Base-by-base conservation (phyloP, 768 basidiomycete genomes). In the Rhizopogon sp. region DNA sequence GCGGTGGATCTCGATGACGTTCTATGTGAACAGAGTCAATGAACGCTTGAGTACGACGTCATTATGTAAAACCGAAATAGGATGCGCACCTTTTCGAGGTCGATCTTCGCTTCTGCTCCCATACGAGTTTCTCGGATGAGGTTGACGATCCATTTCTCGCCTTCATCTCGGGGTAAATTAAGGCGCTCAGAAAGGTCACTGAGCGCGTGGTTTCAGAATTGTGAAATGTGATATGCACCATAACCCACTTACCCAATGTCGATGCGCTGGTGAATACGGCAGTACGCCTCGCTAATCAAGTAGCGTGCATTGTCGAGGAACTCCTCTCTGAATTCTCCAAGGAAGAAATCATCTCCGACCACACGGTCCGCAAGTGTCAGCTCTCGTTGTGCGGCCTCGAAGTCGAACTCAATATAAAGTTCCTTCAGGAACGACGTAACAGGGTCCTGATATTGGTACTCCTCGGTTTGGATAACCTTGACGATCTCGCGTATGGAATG, bases 71-170 rank as follows among this genome's bases (percentile, higher is more conserved):
- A 2, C 33, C 28, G 58, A 40, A 58, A 50, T 35, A 39, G 33
- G 29, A 47, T 28, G 25, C 75, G 39, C 57, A 90, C 93, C 79
- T 96, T 93, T 72, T 95, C 93, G 28, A 98, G 79, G 70, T 98
- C 96, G 57, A 98, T 98, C 76, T 96, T 97, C 50, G 96, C 96
- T 62, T 98, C 96, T 1, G 91, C 88, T 13, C 93, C 93, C 88
- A 96, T 93, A 44, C 93, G 83, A 6, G 95, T 96, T 72, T 98
- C 97, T 35, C 97, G 85, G 64, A 98, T 97, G 58, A 98, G 88
- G 76, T 98, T 98, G 64, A 98, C 97, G 58, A 98, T 96, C 96
- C 96, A 99, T 65, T 96, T 96, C 69, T 99, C 97, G 50, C 96
- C 97, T 66, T 98, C 97, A 60, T 93, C 93, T 41, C 79, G 83